Conservation (phyloP, 495 filamentous ascomycete genomes). For the Staphylotrichum longicolle region DNA sequence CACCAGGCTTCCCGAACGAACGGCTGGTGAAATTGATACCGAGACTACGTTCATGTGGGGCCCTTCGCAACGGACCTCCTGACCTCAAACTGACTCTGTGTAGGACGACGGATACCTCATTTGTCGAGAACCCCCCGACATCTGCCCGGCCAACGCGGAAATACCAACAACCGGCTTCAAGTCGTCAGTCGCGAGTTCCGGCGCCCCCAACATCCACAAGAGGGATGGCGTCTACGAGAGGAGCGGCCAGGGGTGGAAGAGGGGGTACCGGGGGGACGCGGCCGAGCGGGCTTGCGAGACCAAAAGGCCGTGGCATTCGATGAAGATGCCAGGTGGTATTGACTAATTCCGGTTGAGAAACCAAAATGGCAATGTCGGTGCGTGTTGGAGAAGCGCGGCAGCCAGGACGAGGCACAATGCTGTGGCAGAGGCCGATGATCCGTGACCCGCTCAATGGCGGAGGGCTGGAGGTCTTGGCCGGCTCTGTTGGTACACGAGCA, state of each 20-base stretch:
- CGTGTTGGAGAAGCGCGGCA: too few species aligned
- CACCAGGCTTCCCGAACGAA: conserved; percentile 24
- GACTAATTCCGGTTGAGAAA: background rate
- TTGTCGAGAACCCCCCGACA: conserved; percentile 77
- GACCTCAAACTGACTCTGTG: conserved; percentile 28
- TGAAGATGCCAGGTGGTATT: conserved; percentile 19
- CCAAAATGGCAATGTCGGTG: background rate
- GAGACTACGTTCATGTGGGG: conserved; percentile 89
- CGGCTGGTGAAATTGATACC: conserved; percentile 37
- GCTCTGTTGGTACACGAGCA: too few species aligned
- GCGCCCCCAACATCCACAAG: conserved; percentile 39
- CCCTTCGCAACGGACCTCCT: background rate
- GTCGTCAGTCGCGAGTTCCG: conserved; percentile 43
- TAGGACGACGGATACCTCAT: conserved; percentile 93
- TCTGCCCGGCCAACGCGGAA: conserved; percentile 67
- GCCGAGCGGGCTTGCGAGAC: conserved; percentile 48
- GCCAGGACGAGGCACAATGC: too few species aligned
- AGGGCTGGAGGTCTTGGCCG: too few species aligned
- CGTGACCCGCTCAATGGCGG: too few species aligned
- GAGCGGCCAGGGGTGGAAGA: conserved; percentile 39
- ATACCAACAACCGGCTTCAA: conserved; percentile 58
- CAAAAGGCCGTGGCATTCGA: conserved; percentile 39
- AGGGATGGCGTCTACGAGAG: conserved; percentile 32
- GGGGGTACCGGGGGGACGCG: conserved; percentile 36
- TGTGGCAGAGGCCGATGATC: too few species aligned